Evolutionary conservation across 306 rosid species (phyloP), one percentile per base, ranked within the genome.

Genomic region (Citrullus colocynthis): DNA sequence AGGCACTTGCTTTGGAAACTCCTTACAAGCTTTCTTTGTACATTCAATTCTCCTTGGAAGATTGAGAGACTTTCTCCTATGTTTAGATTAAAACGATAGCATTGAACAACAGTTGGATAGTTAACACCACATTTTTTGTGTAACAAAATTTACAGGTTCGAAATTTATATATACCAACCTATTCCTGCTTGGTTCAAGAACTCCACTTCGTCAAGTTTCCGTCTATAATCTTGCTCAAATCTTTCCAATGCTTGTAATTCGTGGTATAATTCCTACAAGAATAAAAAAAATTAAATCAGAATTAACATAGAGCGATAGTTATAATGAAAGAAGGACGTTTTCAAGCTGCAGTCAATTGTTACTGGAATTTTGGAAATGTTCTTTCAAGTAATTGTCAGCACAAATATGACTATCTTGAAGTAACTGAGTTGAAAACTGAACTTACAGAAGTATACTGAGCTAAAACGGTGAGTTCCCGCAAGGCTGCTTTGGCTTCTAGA

Each of bases 1-100:
- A 96, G 97, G 83, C 97, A 91, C 84, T 90, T 96, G 90, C 81
- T 93, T 87, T 91, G 88, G 91, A 93, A 85, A 88, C 86, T 86
- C 86, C 83, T 88, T 80, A 91, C 98, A 37, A 89, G 87, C 91
- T 86, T 96, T 84, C 86, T 89, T 82, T 96, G 96, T 77, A 93
- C 88, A 81, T 85, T 91, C 55, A 93, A 82, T 86, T 96, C 99
- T 67, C 96, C 88, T 65, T 87, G 91, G 75, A 93, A 90, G 57
- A 86, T 80, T 62, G 86, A 79, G 74, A 96, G 82, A 77, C 91
- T 83, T 85, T 96, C 99, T 78, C 96, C 99, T 93, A 80, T 88
- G 85, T 81, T 80, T 55, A 30, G 86, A 80, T 83, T 66, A 82
- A 57, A 65, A 24, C 11, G 36, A 49, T 7, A 51, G 44, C 77